Base-by-base conservation (phyloP, 768 basidiomycete species). In the Boletus insuetus region DNA sequence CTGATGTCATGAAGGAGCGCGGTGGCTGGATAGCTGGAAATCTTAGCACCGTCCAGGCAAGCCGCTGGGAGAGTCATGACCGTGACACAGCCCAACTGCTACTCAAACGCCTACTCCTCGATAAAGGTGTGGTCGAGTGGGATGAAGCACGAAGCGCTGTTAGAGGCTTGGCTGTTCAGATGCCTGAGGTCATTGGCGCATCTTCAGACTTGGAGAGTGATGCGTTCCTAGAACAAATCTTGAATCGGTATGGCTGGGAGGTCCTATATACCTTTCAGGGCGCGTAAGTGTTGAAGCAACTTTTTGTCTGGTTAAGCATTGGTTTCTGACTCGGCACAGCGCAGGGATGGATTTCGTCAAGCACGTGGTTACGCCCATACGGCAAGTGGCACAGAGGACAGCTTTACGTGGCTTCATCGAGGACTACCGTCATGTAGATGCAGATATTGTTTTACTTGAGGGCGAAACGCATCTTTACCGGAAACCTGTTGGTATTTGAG, bases 301-400 rank as follows among this genome's bases (percentile, higher is more conserved):
- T 32, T 58, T 26, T 41, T 4, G 29, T 29, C 29, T 29, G 29
- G 29, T 29, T 19, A 39, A 19, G 34, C 11, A 35, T 14, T 29
- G 39, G 67, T 44, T 49, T 51, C 17, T 58, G 38, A 74, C 32
- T 13, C 29, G 26, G 24, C 4, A n/a, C 22, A 75, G 74, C 22
- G 63, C 63, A 14, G 72, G 74, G 31, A 72, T 74, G 74, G 77
- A 75, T 38, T 73, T 66, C 32, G 67, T 74, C 26, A 76, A 77
- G 53, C 70, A 72, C 24, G 73, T 77, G 32, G 70, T 73, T 1
- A 53, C 65, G 29, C 70, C 74, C 19, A 64, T 68, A 31, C 64
- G 58, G 37, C 71, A 77, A 55, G 71, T 76, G 41, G 70, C 58
- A 3, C 64, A 54, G 16, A 68, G 68, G 39, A 55, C 63, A 41